These are phyloP conservation scores for Rhizopogon parksii DNA, from an alignment of 1,284 basidiomycete species.

Conservation along the genomic window DNA sequence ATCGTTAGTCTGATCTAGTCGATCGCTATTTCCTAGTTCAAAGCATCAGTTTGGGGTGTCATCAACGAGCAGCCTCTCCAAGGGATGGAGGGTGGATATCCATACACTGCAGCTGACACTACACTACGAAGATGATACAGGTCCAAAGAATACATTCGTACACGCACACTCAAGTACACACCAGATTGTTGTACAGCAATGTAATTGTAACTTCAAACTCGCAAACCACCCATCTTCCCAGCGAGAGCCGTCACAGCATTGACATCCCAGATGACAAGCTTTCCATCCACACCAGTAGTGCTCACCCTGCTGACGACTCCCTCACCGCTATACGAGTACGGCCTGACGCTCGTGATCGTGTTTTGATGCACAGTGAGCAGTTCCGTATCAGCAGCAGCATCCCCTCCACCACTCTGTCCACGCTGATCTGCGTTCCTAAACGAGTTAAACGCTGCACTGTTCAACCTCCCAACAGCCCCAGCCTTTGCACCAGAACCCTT, in stretches of 20 bases:
- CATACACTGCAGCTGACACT: conserved; percentile 16
- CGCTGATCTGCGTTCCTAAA: conserved; percentile 92
- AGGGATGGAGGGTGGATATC: conserved; percentile 33
- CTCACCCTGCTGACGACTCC: conserved; percentile 71
- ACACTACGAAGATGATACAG: not conserved
- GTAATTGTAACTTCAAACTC: conserved; percentile 33
- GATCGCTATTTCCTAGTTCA: conserved; percentile 54
- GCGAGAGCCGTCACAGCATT: conserved; percentile 43
- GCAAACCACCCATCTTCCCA: conserved; percentile 44
- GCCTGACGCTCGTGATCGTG: conserved; percentile 88
- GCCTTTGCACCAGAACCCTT: conserved; percentile 41
- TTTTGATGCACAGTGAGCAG: conserved; percentile 93
- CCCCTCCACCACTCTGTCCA: conserved; percentile 49
- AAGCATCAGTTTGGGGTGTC: conserved; percentile 92
- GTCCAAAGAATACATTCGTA: not conserved
- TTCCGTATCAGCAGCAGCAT: conserved; percentile 56
- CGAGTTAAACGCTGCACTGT: conserved; percentile 91
- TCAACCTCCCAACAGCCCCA: conserved; percentile 73
- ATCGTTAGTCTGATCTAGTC: not conserved
- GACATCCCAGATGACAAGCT: conserved; percentile 88
- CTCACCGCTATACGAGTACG: conserved; percentile 59
- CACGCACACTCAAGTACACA: not conserved
- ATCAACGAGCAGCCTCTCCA: conserved; percentile 76
- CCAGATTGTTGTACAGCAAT: conserved; percentile 5
- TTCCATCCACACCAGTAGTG: conserved; percentile 94